Evolutionary conservation across 306 rosid species (phyloP).

Genomic region (Quercus ilex): DNA sequence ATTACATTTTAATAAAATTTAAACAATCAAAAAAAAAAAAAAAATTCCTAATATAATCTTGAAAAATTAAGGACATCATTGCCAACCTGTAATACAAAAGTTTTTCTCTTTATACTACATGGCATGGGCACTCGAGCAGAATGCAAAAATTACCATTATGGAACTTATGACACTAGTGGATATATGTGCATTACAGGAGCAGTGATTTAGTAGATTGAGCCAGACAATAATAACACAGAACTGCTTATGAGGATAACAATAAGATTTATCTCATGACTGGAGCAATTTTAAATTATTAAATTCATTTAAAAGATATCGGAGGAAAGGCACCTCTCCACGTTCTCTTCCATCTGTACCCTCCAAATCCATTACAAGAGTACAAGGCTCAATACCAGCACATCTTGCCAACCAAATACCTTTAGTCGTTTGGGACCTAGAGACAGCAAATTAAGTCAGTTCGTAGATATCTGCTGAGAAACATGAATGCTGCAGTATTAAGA

Average conservation of each 20-base stretch:
- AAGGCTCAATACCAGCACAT: conserved; percentile 89
- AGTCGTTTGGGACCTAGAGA: conserved; percentile 91
- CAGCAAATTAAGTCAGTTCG: conserved; percentile 21
- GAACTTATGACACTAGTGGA: neutral
- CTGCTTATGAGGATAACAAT: neutral
- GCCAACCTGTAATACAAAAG: too few species aligned
- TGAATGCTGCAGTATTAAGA: neutral
- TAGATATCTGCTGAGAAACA: neutral
- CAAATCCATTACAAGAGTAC: conserved; percentile 95
- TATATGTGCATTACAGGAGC: neutral
- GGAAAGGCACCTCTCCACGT: conserved; percentile 90
- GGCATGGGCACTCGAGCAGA: neutral
- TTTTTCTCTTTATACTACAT: too few species aligned
- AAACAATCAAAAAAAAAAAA: too few species aligned
- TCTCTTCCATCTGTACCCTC: conserved; percentile 99
- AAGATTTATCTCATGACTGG: conserved; percentile 1
- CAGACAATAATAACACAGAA: neutral
- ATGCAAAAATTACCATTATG: neutral
- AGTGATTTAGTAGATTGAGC: neutral
- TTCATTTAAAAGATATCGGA: conserved; percentile 4
- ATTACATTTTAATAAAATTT: too few species aligned
- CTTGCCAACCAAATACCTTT: conserved; percentile 98
- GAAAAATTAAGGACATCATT: too few species aligned
- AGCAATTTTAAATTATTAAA: conserved; percentile 3
- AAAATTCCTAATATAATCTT: too few species aligned